Base-by-base conservation (phyloP, 2,329 filamentous ascomycete species). In the Gremmenia infestans region DNA sequence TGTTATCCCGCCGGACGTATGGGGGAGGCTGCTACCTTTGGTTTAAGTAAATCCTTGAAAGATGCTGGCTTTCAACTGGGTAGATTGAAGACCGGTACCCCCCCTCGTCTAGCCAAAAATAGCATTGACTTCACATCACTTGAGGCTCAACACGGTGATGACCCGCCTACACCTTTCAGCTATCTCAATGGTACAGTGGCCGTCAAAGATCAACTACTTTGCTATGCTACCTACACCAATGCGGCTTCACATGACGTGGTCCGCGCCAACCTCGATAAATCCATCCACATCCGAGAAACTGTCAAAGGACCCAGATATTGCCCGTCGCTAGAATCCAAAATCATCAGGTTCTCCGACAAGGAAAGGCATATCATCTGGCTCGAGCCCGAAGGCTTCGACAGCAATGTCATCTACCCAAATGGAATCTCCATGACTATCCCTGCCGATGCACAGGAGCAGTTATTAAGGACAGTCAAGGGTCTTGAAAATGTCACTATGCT, bases 401-500 rank as follows among this genome's bases (percentile, higher is more conserved):
- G 83, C 68, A 84, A 95, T 63, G 80, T 96, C 46, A 86, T 99
- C 54, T 99, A 99, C 68, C 94, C 94, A 0, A 99, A 99, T 67
- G 94, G 94, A 1, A 86, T 99, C 40, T 96, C 91, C 28, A 97
- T 97, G 91, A 99, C 94, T 0, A 86, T 99, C 2, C 94, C 94
- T 0, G 86, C 85, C 0, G 90, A 93, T 55, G 91, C 89, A 0
- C 94, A 99, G 71, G 86, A 89, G 65, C 81, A 86, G 51, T 84
- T 95, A 68, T 78, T 99, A n/a, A 87, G 85, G 54, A 96, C 91
- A 0, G 88, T 99, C 53, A 80, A 76, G n/a, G 94, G 94, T 0
- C 79, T 99, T 1, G 93, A 97, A 68, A 84, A 92, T 57, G 91
- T 91, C 4, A 85, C 79, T 25, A 97, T 99, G 92, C 81, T 96